phyloP scores from a whole-genome alignment of 2,329 filamentous ascomycete species.

The Raffaelea ambrosiae region DNA sequence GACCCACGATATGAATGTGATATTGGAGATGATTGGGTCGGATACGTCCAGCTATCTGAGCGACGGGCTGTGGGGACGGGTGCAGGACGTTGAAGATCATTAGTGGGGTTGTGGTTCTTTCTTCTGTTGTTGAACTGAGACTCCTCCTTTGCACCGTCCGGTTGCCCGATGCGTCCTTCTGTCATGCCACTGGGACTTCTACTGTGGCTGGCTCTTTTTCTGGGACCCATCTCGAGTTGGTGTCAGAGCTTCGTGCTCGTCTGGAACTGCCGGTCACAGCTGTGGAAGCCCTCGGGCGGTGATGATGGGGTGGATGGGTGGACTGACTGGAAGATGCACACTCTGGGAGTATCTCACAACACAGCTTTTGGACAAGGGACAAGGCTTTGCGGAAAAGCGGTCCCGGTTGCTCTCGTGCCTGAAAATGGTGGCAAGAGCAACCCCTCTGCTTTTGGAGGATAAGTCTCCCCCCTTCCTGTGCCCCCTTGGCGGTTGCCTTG shows the following conservation, averaged over 20 bases:
- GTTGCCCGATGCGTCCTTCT: constrained; percentile 2
- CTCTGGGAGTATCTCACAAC: no score
- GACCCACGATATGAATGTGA: no score
- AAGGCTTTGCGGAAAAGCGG: constrained; percentile 28
- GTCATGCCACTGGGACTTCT: constrained; percentile 18
- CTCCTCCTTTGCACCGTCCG: constrained; percentile 7
- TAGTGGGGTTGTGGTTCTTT: neutral
- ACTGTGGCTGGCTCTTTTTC: no score
- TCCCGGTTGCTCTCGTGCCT: constrained; percentile 41
- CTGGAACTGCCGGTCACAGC: constrained; percentile 31
- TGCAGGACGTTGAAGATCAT: neutral
- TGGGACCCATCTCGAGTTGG: constrained; percentile 88
- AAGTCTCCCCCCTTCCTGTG: constrained; percentile 27
- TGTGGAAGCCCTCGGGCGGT: neutral
- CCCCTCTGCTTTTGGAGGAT: constrained; percentile 40
- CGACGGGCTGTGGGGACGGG: constrained; percentile 1
- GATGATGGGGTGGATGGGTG: no score
- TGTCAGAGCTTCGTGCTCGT: constrained; percentile 93
- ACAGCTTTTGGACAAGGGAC: constrained; percentile 22
- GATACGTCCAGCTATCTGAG: neutral
- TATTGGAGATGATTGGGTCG: no score
- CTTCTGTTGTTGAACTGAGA: constrained; percentile 5
- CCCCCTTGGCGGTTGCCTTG: neutral
- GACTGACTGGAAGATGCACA: no score
- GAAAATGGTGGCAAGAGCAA: constrained; percentile 38